A percentile compares a stretch with the other conserved stretches of the same genome.
These are phyloP conservation scores for Fusarium sp. DNA, from an alignment of 2,329 filamentous ascomycete species.

Conservation along the genomic window DNA sequence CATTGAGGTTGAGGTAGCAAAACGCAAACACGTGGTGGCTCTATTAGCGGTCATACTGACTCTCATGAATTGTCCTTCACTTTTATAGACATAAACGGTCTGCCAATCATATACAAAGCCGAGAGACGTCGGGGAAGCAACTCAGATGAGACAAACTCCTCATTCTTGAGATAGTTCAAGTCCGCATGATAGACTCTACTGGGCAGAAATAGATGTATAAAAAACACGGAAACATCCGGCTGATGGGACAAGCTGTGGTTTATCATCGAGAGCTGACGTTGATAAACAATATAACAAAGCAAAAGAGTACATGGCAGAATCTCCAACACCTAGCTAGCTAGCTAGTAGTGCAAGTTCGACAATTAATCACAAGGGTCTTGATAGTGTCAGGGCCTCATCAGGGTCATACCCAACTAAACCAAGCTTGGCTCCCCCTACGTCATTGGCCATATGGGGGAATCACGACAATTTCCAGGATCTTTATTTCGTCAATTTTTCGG, in stretches of 20 bases:
- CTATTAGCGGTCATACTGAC: no score
- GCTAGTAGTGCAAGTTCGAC: no score
- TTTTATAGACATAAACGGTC: no score
- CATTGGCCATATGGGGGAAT: constrained; percentile 27
- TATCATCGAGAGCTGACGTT: no score
- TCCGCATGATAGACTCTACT: not conserved
- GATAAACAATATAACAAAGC: no score
- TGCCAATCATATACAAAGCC: not conserved
- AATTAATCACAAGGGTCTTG: not conserved
- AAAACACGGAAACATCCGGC: not conserved
- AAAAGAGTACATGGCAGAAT: not conserved
- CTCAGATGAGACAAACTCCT: no score
- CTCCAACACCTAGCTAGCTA: no score
- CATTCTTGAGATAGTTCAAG: not conserved
- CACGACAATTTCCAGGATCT: constrained; percentile 26
- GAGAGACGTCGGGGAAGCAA: not conserved
- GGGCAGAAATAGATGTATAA: not conserved
- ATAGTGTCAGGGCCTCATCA: constrained; percentile 4
- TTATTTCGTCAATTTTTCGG: constrained; percentile 9
- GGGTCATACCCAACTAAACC: constrained; percentile 22
- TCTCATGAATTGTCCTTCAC: no score
- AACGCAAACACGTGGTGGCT: no score
- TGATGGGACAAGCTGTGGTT: no score
- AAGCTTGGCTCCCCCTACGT: constrained; percentile 32
- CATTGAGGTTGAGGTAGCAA: no score